Evolutionary conservation across 306 rosid species (phyloP).

Genomic region (Geum urbanum): DNA sequence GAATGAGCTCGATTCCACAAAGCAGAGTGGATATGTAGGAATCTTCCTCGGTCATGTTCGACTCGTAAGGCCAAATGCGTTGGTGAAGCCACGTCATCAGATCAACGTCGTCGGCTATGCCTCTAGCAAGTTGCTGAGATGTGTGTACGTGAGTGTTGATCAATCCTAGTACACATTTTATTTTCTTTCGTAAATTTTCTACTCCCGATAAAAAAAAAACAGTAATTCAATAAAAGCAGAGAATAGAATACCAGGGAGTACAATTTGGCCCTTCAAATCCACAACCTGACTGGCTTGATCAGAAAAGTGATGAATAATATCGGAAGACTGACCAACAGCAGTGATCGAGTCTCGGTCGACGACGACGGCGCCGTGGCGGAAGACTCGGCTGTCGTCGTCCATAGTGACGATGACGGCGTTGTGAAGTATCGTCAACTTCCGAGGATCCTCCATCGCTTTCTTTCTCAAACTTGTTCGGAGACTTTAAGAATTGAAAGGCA

Average conservation of each 20-base stretch:
- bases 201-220: not conserved
- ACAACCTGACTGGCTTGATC: slow-evolving; percentile 33
- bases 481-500: not conserved
- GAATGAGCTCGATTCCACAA: slow-evolving; percentile 79
- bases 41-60: slow-evolving; percentile 72
- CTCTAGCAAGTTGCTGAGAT: slow-evolving; percentile 77
- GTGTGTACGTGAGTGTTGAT: slow-evolving; percentile 82
- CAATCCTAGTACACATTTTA: slow-evolving; percentile 33
- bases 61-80: slow-evolving; percentile 93
- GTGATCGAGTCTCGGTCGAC: slow-evolving; percentile 43
- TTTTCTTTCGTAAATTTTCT: not conserved
- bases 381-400: slow-evolving; percentile 62
- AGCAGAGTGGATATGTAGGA: slow-evolving; percentile 74
- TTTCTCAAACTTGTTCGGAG: not conserved
- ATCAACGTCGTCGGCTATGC: slow-evolving; percentile 92
- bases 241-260: slow-evolving; percentile 52
- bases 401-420: slow-evolving; percentile 59
- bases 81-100: slow-evolving; percentile 76
- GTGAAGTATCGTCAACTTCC: slow-evolving; percentile 38
- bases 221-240: not conserved
- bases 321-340: slow-evolving; percentile 56
- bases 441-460: slow-evolving; percentile 16
- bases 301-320: slow-evolving; percentile 44
- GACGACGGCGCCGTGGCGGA: slow-evolving; percentile 57
- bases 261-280: slow-evolving; percentile 57